Evolutionary conservation across 331 rosid species (phyloP), one percentile per base, ranked within the genome.

Genomic region (Stylosanthes scabra): DNA sequence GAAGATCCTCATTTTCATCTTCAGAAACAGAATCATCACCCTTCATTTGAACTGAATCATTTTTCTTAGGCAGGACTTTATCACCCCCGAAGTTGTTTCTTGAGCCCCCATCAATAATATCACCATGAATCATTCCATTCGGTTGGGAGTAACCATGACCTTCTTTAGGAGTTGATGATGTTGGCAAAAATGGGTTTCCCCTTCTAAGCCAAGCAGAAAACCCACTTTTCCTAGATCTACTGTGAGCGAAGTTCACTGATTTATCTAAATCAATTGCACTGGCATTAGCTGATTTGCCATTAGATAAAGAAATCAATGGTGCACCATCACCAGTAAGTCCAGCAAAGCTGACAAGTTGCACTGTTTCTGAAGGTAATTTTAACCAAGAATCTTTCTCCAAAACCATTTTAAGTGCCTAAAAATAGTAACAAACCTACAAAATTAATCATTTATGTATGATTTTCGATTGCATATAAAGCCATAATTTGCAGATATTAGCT

Each of bases 291-390:
- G 91, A 86, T 57, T 78, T 84, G 70, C 78, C 79, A 42, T 72
- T 83, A 71, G 93, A 81, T 51, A 85, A 69, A 78, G 86, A 81
- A 78, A 94, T 86, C 76, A 95, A 81, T 15, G 97, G 97, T 12
- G 99, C 96, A 59, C 99, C 97, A 81, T 92, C 99, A 76, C 99
- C 99, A 80, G 85, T 78, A 69, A 95, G 96, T 78, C 98, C 99
- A n/a, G 99, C 89, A 88, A 95, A 95, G 80, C 96, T 95, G 73
- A 92, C 81, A 55, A 82, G 83, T 75, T 92, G 92, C 47, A 90
- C 83, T 3, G 97, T 87, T 50, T 92, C 99, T 40, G 90, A 86
- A 47, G 97, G 94, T 83, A 95, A 81, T 64, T 72, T 72, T 59
- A 86, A 61, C 99, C 99, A 95, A 73, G 76, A 83, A 79, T 95